Conservation (phyloP, 371 early-diverging fungal genomes). For the Chytridium lagenaria region DNA sequence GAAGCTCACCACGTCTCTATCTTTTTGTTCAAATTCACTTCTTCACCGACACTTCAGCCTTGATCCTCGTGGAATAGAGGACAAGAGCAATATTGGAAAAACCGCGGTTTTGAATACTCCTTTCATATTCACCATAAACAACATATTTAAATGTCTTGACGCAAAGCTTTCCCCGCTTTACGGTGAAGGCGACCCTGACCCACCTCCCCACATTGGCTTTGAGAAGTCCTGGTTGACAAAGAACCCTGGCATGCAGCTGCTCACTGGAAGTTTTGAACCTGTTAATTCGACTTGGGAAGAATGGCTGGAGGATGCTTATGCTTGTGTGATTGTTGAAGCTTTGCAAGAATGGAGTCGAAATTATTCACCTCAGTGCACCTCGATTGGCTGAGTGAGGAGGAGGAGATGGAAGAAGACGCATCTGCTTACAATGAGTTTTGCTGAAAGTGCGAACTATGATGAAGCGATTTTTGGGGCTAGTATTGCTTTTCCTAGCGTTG, state of each 20-base stretch:
- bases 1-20: neutral
- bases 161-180: neutral
- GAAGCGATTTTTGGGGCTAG: too few relatives aligned
- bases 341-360: too few relatives aligned
- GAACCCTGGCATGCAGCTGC: conserved; percentile 34
- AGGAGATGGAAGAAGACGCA: too few relatives aligned
- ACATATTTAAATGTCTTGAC: conserved; percentile 5
- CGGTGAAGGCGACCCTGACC: neutral
- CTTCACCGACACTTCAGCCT: neutral
- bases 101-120: neutral
- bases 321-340: too few relatives aligned
- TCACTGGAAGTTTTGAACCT: conserved; percentile 37
- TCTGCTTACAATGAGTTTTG: too few relatives aligned
- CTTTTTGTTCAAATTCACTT: neutral
- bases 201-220: neutral
- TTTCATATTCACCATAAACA: neutral
- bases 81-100: neutral
- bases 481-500: too few relatives aligned
- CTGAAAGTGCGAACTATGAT: too few relatives aligned
- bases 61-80: neutral
- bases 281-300: conserved; percentile 21
- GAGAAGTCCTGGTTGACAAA: conserved; percentile 32
- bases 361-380: too few relatives aligned
- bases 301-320: conserved; percentile 32
- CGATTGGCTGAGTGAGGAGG: too few relatives aligned